Base-by-base conservation (phyloP, 1,284 basidiomycete genomes). In the Macrocystidia cucumis region DNA sequence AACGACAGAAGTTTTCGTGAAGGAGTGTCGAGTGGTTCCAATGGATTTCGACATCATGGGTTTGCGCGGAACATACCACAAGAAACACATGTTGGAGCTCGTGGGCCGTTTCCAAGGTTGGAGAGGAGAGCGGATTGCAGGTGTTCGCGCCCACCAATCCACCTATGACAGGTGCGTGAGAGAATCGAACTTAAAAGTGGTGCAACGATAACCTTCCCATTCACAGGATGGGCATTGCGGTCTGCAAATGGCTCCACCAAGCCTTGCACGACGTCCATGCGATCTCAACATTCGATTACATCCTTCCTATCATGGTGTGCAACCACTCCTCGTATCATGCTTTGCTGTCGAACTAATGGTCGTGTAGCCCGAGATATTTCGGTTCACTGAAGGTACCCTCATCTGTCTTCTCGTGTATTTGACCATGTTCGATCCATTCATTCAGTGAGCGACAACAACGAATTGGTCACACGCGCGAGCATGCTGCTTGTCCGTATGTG, bases 221-320 rank as follows among this genome's bases (percentile, higher is more conserved):
- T 33, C 33, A 22, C 48, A 77, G 78, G 43, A 76, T 80, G 35
- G 78, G 72, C 5, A 62, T 78, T 17, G 67, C 72, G 9, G 69
- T 85, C 14, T 82, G 85, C 61, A 78, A 76, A 49, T 90, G 85
- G 82, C 60, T 89, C 18, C 79, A 76, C 54, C 72, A 79, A 47
- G 69, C 74, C 14, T 50, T 90, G 7, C 78, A 85, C 40, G 83
- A 88, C 46, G 72, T 79, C 1, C 78, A 87, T 48, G 85, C 86
- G 2, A 72, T 78, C 24, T 74, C 78, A 1, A 66, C 72, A 0
- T 90, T 87, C 57, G 84, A 88, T 39, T 89, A 87, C 47, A 78
- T 90, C 41, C 65, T 91, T 3, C 85, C 83, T 7, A 63, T 90
- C 25, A 74, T 85, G 78, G 80, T 81, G 44, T 29, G 67, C 53